phyloP scores from a whole-genome alignment of 352 stramenopile genomes.

The Aphanomyces stellatus region DNA sequence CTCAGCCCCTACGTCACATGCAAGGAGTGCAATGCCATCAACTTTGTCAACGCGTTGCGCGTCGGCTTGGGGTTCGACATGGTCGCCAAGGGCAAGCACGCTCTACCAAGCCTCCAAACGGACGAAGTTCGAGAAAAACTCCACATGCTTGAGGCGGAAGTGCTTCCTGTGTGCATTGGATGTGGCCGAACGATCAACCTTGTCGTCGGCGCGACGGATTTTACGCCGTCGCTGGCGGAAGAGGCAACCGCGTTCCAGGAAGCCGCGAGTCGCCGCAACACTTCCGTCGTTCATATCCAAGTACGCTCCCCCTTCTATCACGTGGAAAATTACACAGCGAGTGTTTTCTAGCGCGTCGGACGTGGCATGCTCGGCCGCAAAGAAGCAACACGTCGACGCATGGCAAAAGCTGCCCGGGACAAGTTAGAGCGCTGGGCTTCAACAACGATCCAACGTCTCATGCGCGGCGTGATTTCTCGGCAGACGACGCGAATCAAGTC shows the following conservation, averaged over 20 bases:
- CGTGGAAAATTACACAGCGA: neutral
- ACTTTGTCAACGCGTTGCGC: slow-evolving; percentile 11
- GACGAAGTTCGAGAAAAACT: neutral
- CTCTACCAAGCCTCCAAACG: neutral
- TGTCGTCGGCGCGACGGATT: neutral
- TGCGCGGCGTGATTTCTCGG: slow-evolving; percentile 7
- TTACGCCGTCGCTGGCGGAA: neutral
- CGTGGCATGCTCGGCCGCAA: neutral
- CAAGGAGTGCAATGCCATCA: slow-evolving; percentile 17
- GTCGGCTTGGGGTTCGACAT: neutral
- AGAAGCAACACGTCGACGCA: neutral
- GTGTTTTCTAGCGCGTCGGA: neutral
- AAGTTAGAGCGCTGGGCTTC: neutral
- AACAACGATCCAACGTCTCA: neutral
- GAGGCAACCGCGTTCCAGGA: slow-evolving; percentile 2
- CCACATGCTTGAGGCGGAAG: neutral
- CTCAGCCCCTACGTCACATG: slow-evolving; percentile 10
- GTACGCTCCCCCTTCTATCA: neutral
- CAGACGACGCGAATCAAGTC: slow-evolving; percentile 13
- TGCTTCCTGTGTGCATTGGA: slow-evolving; percentile 9
- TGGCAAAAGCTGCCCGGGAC: neutral
- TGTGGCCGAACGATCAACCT: slow-evolving; percentile 13
- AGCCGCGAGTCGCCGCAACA: neutral
- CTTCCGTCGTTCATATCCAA: slow-evolving; percentile 1
- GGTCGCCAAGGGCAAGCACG: neutral